Base-by-base conservation (phyloP, 768 basidiomycete genomes). In the Lentinula edodes region DNA sequence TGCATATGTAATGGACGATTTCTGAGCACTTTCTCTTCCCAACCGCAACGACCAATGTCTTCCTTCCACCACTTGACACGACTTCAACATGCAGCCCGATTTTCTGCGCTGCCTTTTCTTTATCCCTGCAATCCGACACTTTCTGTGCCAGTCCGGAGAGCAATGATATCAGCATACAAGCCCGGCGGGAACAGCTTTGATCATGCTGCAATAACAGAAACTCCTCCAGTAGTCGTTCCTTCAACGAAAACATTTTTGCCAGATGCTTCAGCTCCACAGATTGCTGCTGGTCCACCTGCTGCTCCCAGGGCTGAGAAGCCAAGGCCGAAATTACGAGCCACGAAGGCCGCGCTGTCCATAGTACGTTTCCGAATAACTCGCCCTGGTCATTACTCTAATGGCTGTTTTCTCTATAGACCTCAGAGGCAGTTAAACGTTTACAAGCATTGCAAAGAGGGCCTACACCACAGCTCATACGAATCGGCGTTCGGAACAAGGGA, bases 401-500 rank as follows among this genome's bases (percentile, higher is more conserved):
- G 45, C 4, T 4, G 8, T 16, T 15, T 18, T 20, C 52, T 34
- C 6, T 34, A 4, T 66, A 98, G 96, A 92, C 93, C 43, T 87
- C 92, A 0, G 72, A 75, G 28, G 96, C 95, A 12, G 86, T 95
- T 6, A 70, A 75, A 6, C 87, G 91, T 28, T 79, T 98, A 55
- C 83, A 76, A 3, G 80, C 76, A n/a, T 81, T 99, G 34, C 75
- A 93, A 51, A 81, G 81, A n/a, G 83, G 88, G 9, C 93, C 95
- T 23, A 88, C 88, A 2, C 95, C 96, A 0, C 93, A 94, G 70
- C 83, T 95, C 65, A 91, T 99, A 62, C 89, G 96, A 3, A 92
- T 99, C 61, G 94, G 95, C 45, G 95, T 99, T 58, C 87, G 91
- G 66, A 96, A 97, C 79, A 96, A 98, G 76, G 97, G 97, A 34